These are phyloP conservation scores for Creolimax fragrantissima DNA, from an alignment of 78 protist species.

Conservation along the genomic window DNA sequence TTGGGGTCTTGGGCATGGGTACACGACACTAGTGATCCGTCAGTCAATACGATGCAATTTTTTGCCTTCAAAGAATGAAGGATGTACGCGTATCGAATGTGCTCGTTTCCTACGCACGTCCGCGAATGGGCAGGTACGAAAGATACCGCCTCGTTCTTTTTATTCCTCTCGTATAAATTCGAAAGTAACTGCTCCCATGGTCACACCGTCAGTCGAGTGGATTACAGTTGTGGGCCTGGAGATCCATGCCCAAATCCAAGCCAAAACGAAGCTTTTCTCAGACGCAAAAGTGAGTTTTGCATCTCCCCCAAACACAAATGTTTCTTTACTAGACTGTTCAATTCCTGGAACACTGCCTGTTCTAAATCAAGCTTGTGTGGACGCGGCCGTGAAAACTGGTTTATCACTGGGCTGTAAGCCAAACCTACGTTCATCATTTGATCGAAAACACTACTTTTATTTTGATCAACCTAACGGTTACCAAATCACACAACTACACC, in stretches of 20 bases:
- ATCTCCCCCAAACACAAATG: neutral
- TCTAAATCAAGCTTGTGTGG: slow-evolving; percentile 45
- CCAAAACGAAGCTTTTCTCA: slow-evolving; percentile 42
- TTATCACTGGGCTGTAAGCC: slow-evolving; percentile 42
- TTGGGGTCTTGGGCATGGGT: too few relatives aligned
- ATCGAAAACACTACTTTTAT: slow-evolving; percentile 81
- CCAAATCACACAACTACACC: slow-evolving; percentile 71
- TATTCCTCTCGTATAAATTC: too few relatives aligned
- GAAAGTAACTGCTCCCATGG: too few relatives aligned
- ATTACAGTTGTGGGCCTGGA: slow-evolving; percentile 36
- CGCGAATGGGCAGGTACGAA: too few relatives aligned
- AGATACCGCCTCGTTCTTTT: too few relatives aligned
- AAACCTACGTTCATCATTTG: slow-evolving; percentile 43
- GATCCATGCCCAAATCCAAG: slow-evolving; percentile 38
- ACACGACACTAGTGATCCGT: too few relatives aligned
- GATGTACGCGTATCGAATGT: too few relatives aligned
- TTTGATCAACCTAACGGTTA: slow-evolving; percentile 76
- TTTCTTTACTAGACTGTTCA: neutral
- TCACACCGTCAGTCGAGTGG: neutral
- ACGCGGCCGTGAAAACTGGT: slow-evolving; percentile 58
- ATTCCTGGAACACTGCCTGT: slow-evolving; percentile 10
- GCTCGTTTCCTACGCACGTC: too few relatives aligned
- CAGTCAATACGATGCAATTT: too few relatives aligned
- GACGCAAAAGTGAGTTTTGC: neutral
- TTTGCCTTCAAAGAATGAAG: too few relatives aligned